Conservation (phyloP, 2,329 filamentous ascomycete species). For the Monilinia vaccinii-corymbosi region DNA sequence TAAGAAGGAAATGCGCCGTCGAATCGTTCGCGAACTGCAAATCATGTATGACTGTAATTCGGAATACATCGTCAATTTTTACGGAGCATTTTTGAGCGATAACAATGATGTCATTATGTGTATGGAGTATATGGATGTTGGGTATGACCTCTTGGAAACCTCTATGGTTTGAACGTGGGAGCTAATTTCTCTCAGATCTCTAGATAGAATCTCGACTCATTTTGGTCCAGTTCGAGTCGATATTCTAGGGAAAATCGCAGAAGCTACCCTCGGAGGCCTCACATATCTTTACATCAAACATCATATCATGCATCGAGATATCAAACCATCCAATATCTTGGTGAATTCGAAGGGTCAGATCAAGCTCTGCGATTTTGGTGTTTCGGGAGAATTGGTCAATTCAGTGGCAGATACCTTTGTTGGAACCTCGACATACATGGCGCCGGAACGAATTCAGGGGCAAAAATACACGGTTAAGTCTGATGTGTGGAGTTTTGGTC, state of each 20-base stretch:
- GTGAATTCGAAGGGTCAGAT: constrained; percentile 91
- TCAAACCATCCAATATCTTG: constrained; percentile 96
- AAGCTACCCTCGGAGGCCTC: constrained; percentile 85
- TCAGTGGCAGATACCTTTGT: constrained; percentile 98
- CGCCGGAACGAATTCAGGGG: constrained; percentile 93
- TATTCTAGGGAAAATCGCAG: constrained; percentile 93
- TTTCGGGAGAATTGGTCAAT: constrained; percentile 96
- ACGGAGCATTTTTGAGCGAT: constrained; percentile 93
- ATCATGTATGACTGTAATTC: constrained; percentile 99
- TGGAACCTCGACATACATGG: constrained; percentile 98
- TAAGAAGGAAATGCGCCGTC: constrained; percentile 92
- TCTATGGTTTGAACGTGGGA: not conserved
- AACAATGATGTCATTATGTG: constrained; percentile 98
- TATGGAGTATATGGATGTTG: constrained; percentile 99
- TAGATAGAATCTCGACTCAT: constrained; percentile 87
- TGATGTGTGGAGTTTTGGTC: constrained; percentile 92
- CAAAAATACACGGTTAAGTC: constrained; percentile 97
- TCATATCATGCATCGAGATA: constrained; percentile 98
- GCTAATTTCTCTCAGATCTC: constrained; percentile 50
- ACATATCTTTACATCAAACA: constrained; percentile 93
- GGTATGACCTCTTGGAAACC: constrained; percentile 52
- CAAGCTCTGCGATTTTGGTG: constrained; percentile 97
- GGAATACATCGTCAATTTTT: constrained; percentile 94
- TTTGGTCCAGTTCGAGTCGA: constrained; percentile 95
- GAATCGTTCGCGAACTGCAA: constrained; percentile 92